Evolutionary conservation across 192 early-diverging fungal genomes (phyloP).

Genomic region (Paraglomus brasilianum): DNA sequence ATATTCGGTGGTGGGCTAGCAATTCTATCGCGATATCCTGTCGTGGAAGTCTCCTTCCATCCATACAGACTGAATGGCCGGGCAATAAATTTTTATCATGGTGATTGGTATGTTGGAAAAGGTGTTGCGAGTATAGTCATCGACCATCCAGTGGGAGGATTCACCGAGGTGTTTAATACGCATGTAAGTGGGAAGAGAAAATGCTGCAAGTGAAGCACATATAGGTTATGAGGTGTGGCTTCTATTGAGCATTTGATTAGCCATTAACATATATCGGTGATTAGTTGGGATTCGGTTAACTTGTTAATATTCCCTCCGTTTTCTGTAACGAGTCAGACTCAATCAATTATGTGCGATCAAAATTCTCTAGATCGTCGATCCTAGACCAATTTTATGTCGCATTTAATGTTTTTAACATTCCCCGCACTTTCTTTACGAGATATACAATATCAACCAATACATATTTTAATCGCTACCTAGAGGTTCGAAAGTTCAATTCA

Average conservation of each 20-base stretch:
- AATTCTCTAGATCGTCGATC: neutral
- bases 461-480: neutral
- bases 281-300: neutral
- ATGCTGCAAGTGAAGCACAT: neutral
- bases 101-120: conserved; percentile 60
- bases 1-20: conserved; percentile 43
- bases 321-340: neutral
- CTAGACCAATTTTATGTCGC: too few species aligned
- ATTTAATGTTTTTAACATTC: too few species aligned
- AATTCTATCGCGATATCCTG: conserved; percentile 48
- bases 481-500: too few species aligned
- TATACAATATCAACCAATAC: too few species aligned
- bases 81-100: conserved; percentile 51
- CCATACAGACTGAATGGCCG: conserved; percentile 51
- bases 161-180: conserved; percentile 56
- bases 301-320: neutral
- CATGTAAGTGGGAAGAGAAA: conserved; percentile 45
- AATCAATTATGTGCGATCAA: neutral
- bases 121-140: conserved; percentile 47
- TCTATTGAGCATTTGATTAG: too few species aligned
- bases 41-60: conserved; percentile 41
- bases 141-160: conserved; percentile 49
- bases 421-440: too few species aligned
- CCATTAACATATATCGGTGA: neutral
- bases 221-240: too few species aligned